phyloP scores from a whole-genome alignment of 1,284 basidiomycete species.

The Neolentinus lepideus region DNA sequence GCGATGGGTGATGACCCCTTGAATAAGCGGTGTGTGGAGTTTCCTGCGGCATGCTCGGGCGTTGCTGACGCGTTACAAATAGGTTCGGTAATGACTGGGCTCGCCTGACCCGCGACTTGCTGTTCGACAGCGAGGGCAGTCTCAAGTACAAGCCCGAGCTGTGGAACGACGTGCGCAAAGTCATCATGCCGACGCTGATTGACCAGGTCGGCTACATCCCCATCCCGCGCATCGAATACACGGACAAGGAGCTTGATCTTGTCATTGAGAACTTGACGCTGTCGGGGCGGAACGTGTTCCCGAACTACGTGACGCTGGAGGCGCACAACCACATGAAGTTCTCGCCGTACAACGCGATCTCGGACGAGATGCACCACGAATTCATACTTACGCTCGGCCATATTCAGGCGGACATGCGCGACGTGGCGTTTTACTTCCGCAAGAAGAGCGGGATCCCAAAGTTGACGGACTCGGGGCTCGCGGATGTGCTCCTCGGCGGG shows the following conservation, averaged over 20 bases:
- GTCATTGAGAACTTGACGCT: conserved; percentile 93
- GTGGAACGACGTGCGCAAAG: conserved; percentile 80
- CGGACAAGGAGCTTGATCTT: conserved; percentile 79
- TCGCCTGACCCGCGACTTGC: conserved; percentile 73
- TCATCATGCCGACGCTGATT: conserved; percentile 79
- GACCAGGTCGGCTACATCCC: conserved; percentile 82
- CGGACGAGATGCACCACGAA: conserved; percentile 59
- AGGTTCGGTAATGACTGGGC: conserved; percentile 79
- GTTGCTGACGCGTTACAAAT: not conserved
- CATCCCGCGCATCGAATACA: conserved; percentile 88
- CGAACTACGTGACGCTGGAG: conserved; percentile 76
- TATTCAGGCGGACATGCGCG: conserved; percentile 92
- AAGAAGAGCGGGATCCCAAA: conserved; percentile 77
- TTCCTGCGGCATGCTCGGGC: not conserved
- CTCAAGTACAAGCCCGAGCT: conserved; percentile 85
- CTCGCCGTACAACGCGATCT: conserved; percentile 61
- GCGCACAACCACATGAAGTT: conserved; percentile 83
- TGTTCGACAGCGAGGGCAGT: conserved; percentile 74
- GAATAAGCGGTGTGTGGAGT: conserved; percentile 41
- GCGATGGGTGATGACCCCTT: conserved; percentile 83
- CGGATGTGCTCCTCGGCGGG: conserved; percentile 86
- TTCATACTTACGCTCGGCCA: conserved; percentile 72
- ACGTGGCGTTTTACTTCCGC: conserved; percentile 84
- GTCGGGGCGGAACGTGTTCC: conserved; percentile 78
- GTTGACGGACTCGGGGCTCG: conserved; percentile 84